Evolutionary conservation across 345 rosid genomes (phyloP).

Genomic region (Ailanthus altissimus): DNA sequence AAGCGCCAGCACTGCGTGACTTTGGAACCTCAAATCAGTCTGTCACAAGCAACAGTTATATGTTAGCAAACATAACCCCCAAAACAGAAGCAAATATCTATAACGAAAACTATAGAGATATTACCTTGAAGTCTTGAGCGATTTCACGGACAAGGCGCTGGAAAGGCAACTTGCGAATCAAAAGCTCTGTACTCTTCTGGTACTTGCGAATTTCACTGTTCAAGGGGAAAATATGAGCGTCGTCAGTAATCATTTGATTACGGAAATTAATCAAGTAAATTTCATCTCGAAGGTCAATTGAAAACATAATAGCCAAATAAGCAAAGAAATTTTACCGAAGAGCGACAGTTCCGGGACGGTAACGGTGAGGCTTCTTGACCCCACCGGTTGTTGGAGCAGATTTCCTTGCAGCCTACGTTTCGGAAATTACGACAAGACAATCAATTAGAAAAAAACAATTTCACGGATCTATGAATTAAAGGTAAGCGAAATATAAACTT

Average conservation of each 20-base stretch:
- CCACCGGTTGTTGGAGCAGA: constrained; percentile 71
- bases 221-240: not conserved
- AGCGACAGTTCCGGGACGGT: constrained; percentile 75
- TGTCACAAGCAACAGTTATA: not conserved
- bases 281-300: not conserved
- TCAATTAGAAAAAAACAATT: not conserved
- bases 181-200: constrained; percentile 69
- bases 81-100: not conserved
- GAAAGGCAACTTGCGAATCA: constrained; percentile 72
- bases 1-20: constrained; percentile 68
- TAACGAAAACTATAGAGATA: not conserved
- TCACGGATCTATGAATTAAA: not conserved
- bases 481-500: not conserved
- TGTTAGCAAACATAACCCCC: too few species aligned
- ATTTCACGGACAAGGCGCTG: constrained; percentile 79
- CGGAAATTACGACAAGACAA: not conserved
- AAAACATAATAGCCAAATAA: not conserved
- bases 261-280: too few species aligned
- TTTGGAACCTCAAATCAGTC: constrained; percentile 79
- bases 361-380: constrained; percentile 76
- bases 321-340: constrained; percentile 44
- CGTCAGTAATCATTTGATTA: not conserved
- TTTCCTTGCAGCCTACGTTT: constrained; percentile 64
- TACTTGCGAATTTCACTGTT: constrained; percentile 61
- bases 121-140: constrained; percentile 63